Evolutionary conservation across 768 basidiomycete genomes (phyloP).

Genomic region (Trametes maxima): DNA sequence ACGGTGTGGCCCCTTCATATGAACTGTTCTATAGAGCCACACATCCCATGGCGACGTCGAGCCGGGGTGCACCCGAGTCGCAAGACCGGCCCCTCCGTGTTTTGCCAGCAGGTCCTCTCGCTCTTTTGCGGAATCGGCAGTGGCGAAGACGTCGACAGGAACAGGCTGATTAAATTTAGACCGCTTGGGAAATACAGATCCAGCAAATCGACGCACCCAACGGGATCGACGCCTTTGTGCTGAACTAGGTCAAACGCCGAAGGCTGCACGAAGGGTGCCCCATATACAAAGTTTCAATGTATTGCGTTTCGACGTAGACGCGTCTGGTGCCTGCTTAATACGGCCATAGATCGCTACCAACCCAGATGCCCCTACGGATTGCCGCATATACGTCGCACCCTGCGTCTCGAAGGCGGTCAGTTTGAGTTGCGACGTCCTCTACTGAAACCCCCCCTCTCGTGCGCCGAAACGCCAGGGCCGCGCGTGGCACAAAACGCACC

Average conservation of each 20-base stretch:
- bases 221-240: conserved; percentile 20
- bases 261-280: background rate
- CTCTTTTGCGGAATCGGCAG: conserved; percentile 8
- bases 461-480: background rate
- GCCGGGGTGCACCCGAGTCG: conserved; percentile 11
- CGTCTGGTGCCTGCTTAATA: conserved; percentile 11
- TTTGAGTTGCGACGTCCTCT: conserved; percentile 14
- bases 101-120: background rate
- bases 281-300: conserved; percentile 11
- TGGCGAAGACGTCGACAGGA: conserved; percentile 12
- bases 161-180: conserved; percentile 8
- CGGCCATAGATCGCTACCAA: conserved; percentile 6
- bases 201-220: conserved; percentile 9
- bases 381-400: conserved; percentile 6
- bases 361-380: conserved; percentile 2
- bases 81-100: conserved; percentile 12
- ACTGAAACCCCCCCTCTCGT: conserved; percentile 11
- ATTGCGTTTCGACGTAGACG: background rate
- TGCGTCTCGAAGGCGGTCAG: conserved; percentile 19
- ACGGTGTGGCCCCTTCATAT: conserved; percentile 3
- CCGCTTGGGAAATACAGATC: conserved; percentile 11
- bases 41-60: conserved; percentile 18
- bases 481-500: conserved; percentile 5
- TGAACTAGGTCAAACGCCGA: conserved; percentile 5
- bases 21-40: conserved; percentile 8